Conservation (phyloP, 495 filamentous ascomycete species). For the Halenospora varia region DNA sequence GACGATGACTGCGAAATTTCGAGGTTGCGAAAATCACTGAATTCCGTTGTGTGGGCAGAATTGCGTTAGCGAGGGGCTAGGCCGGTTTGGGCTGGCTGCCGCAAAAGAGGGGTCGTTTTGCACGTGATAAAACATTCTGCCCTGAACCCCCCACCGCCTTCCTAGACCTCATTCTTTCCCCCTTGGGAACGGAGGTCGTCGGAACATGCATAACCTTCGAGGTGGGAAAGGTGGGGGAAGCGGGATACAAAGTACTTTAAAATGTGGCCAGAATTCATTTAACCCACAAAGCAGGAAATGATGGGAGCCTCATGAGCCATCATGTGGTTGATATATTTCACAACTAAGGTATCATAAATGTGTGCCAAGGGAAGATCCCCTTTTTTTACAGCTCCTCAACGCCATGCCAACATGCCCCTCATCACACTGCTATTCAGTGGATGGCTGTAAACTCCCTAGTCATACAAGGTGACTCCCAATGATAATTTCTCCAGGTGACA, state of each 20-base stretch:
- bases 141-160: not conserved
- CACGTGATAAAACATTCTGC: not conserved
- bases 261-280: not conserved
- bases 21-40: conserved; percentile 1
- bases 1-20: not conserved
- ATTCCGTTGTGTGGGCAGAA: not conserved
- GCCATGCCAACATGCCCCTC: not conserved
- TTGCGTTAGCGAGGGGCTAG: conserved; percentile 5
- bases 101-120: not conserved
- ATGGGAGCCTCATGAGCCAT: not conserved
- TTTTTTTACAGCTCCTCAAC: conserved; percentile 1
- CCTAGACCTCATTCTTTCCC: not conserved
- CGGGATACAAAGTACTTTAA: no score
- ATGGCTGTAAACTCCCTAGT: conserved; percentile 8
- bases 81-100: not conserved
- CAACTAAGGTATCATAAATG: not conserved
- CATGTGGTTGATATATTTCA: not conserved
- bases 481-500: no score
- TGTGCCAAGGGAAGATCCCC: not conserved
- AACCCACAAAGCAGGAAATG: not conserved
- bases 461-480: conserved; percentile 7
- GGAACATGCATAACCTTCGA: not conserved
- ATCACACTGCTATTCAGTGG: not conserved
- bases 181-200: not conserved
- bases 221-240: not conserved